Evolutionary conservation across 371 early-diverging fungal species (phyloP), one percentile per base, ranked within the genome.

Genomic region (Saksenaea oblongispora): DNA sequence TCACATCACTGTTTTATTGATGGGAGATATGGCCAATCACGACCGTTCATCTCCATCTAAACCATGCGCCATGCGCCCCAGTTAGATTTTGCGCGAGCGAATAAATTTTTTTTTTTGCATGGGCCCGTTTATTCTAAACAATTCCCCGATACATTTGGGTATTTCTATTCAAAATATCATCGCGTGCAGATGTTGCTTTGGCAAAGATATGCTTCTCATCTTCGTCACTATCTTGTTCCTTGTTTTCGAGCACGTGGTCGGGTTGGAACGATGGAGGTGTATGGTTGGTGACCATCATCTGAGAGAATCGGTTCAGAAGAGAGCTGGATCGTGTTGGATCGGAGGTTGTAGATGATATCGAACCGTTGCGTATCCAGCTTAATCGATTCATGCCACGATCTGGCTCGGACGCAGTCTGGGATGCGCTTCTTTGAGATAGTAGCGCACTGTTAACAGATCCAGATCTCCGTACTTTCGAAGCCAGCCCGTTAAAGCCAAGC

Each of bases 281-380:
- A 35, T 59, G 55, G 36, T 65, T 66, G 41, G 26, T 70, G 14
- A 58, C 70, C 36, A 75, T 73, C 39, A 74, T 67, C 36, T 78
- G 78, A n/a, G 75, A 73, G 24, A 78, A 73, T 10, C 78, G 62
- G 26, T 70, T 73, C 51, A 74, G 57, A 5, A 78, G 54, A 0
- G 73, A 71, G 34, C 66, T 69, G 9, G 67, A n/a, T 2, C 70
- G 59, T 10, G 62, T 27, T 4, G 56, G 57, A 26, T 64, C 34
- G n/a, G 69, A 58, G 14, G 36, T 55, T 34, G 55, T 59, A 4
- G 70, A 60, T 0, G 64, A 61, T 31, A 63, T 54, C 34, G 65
- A 37, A 58, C 34, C n/a, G 42, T 26, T 1, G 22, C 61, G 56
- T 18, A 39, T 22, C 51, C 54, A 51, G 41, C 56, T 57, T 5